Evolutionary conservation across 2,329 filamentous ascomycete genomes (phyloP).

Genomic region (Tolypocladium inflatum): DNA sequence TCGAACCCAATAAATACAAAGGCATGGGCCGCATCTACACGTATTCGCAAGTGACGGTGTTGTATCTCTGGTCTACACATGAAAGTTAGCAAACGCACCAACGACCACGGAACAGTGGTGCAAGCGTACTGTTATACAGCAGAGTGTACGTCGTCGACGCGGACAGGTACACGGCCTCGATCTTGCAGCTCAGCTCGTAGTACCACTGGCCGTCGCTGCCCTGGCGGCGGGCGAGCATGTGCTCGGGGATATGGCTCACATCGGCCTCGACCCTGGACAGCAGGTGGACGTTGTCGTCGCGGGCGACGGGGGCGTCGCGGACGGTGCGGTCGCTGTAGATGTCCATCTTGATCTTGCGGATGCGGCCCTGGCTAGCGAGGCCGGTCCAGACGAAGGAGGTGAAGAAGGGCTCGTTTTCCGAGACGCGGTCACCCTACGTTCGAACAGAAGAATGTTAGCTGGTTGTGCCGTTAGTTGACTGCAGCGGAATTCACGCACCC

Average conservation of each 20-base stretch:
- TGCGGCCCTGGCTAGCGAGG: slow-evolving; percentile 21
- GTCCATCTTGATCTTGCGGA: slow-evolving; percentile 22
- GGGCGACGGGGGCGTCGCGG: slow-evolving; percentile 22
- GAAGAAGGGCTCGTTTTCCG: slow-evolving; percentile 27
- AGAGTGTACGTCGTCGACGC: slow-evolving; percentile 33
- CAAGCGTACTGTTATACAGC: slow-evolving; percentile 28
- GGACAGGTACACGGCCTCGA: slow-evolving; percentile 31
- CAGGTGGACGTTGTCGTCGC: slow-evolving; percentile 24
- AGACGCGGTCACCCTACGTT: slow-evolving; percentile 24
- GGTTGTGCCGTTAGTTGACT: background rate
- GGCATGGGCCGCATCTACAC: slow-evolving; percentile 13
- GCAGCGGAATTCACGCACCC: slow-evolving; percentile 12
- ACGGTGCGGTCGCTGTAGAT: slow-evolving; percentile 24
- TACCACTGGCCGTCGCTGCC: slow-evolving; percentile 29
- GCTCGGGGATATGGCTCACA: slow-evolving; percentile 29
- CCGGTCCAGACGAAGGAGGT: slow-evolving; percentile 21
- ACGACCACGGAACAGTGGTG: background rate
- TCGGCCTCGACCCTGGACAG: slow-evolving; percentile 30
- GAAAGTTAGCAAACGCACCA: slow-evolving; percentile 8
- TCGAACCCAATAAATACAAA: background rate
- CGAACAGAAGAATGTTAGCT: background rate
- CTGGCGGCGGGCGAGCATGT: slow-evolving; percentile 18
- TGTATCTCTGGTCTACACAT: slow-evolving; percentile 25
- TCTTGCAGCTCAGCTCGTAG: slow-evolving; percentile 27
- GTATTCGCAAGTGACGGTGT: slow-evolving; percentile 32